A percentile compares a stretch with the other conserved stretches of the same genome.
Evolutionary conservation across 2,329 filamentous ascomycete genomes (phyloP).

Genomic region (Penicillium sp.): DNA sequence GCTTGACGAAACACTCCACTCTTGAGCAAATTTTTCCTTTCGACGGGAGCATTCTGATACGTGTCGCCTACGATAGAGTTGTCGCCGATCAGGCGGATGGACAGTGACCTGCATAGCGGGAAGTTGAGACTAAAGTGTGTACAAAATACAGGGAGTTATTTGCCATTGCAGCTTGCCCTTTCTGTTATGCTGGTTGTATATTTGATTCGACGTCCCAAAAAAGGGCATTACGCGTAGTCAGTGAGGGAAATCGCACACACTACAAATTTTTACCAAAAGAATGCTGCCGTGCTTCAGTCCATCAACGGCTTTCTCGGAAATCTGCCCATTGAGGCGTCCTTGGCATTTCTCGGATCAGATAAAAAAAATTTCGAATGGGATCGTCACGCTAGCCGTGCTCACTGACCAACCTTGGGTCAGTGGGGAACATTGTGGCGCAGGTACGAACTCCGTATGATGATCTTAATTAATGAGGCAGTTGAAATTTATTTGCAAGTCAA

Average conservation of each 20-base stretch:
- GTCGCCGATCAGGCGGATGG: not conserved
- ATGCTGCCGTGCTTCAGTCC: not conserved
- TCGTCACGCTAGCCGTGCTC: not conserved
- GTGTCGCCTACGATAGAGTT: not conserved
- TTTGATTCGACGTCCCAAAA: not conserved
- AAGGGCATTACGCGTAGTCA: not conserved
- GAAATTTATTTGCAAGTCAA: not conserved
- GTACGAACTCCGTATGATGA: not conserved
- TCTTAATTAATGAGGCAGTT: not conserved
- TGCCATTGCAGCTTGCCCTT: not conserved
- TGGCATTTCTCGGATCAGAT: not conserved
- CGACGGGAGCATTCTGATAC: not conserved
- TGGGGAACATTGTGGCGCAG: not conserved
- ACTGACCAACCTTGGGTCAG: not conserved
- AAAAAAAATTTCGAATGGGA: not conserved
- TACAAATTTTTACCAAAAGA: not conserved
- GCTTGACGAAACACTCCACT: not conserved
- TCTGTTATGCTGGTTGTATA: not conserved
- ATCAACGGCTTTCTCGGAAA: not conserved
- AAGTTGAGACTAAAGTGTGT: not conserved
- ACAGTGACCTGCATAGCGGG: not conserved
- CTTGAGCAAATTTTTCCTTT: not conserved
- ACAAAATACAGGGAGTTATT: not conserved
- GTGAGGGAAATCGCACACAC: not conserved
- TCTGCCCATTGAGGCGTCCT: not conserved